phyloP scores from a whole-genome alignment of 768 basidiomycete genomes.

The Leccinum variicolor region DNA sequence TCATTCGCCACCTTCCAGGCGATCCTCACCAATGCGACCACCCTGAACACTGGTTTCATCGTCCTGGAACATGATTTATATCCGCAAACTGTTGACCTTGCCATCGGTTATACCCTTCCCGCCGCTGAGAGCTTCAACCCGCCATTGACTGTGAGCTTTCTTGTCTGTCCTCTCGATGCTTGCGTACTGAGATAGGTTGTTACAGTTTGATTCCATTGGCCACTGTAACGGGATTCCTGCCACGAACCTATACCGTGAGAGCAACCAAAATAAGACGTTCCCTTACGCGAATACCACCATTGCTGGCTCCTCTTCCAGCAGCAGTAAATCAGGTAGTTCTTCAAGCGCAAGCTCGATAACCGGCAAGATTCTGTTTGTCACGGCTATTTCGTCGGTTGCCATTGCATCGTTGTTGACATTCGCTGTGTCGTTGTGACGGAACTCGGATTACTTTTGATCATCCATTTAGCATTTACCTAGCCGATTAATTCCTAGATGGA shows the following conservation, averaged over 20 bases:
- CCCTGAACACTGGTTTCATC: slow-evolving; percentile 70
- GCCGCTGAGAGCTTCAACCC: slow-evolving; percentile 67
- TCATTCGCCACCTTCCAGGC: slow-evolving; percentile 66
- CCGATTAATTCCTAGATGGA: slow-evolving; percentile 22
- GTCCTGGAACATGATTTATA: slow-evolving; percentile 88
- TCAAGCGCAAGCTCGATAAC: neutral
- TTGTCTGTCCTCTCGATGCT: neutral
- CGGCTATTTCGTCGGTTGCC: slow-evolving; percentile 10
- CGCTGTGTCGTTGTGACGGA: slow-evolving; percentile 13
- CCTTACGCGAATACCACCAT: slow-evolving; percentile 42
- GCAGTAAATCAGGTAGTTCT: neutral
- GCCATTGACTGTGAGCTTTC: slow-evolving; percentile 51
- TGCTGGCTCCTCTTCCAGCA: slow-evolving; percentile 1
- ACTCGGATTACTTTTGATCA: slow-evolving; percentile 5
- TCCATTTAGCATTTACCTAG: slow-evolving; percentile 1
- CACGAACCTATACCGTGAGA: slow-evolving; percentile 80
- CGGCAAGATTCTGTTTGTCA: slow-evolving; percentile 11
- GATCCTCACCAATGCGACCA: slow-evolving; percentile 69
- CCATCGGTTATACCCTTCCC: slow-evolving; percentile 81
- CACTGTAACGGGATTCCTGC: slow-evolving; percentile 64
- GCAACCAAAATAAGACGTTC: slow-evolving; percentile 68
- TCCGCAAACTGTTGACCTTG: slow-evolving; percentile 84
- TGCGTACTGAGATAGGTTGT: neutral
- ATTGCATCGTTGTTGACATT: slow-evolving; percentile 14
- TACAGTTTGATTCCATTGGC: slow-evolving; percentile 71